phyloP scores from a whole-genome alignment of 2,329 filamentous ascomycete genomes.

The Penicillium sp. region DNA sequence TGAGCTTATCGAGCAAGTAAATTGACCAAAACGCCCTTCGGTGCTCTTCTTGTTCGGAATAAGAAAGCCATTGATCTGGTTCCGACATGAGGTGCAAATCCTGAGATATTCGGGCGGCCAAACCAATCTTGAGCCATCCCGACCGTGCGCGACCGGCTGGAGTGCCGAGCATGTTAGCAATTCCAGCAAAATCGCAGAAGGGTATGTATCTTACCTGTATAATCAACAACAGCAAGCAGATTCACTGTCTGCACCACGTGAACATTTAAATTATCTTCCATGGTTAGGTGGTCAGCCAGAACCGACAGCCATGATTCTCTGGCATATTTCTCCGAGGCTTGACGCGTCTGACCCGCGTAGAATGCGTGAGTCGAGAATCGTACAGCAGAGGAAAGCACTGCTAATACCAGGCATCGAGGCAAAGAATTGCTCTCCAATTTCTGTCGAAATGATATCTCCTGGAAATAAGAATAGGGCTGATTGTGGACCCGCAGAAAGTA shows the following conservation, averaged over 20 bases:
- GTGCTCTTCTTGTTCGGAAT: constrained; percentile 30
- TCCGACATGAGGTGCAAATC: constrained; percentile 36
- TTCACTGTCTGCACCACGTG: constrained; percentile 41
- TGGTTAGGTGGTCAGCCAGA: constrained; percentile 36
- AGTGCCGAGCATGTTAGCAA: neutral
- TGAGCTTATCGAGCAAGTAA: constrained; percentile 34
- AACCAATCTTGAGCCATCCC: constrained; percentile 42
- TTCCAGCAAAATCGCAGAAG: neutral
- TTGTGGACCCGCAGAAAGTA: constrained; percentile 41
- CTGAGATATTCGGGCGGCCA: constrained; percentile 64
- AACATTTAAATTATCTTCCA: constrained; percentile 34
- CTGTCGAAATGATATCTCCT: constrained; percentile 36
- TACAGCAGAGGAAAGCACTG: constrained; percentile 34
- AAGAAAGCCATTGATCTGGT: constrained; percentile 15
- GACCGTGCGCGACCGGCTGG: constrained; percentile 34
- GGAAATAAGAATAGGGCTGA: constrained; percentile 43
- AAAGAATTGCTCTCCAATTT: constrained; percentile 25
- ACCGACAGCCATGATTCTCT: constrained; percentile 38
- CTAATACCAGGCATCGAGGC: constrained; percentile 34
- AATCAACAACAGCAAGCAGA: constrained; percentile 42
- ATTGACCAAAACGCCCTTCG: constrained; percentile 34
- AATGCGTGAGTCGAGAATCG: constrained; percentile 33
- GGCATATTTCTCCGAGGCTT: constrained; percentile 31
- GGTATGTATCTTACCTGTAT: constrained; percentile 32
- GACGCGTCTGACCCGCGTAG: constrained; percentile 24